Evolutionary conservation across 169 alveolate species (phyloP).

Genomic region (Fabrea salina): DNA sequence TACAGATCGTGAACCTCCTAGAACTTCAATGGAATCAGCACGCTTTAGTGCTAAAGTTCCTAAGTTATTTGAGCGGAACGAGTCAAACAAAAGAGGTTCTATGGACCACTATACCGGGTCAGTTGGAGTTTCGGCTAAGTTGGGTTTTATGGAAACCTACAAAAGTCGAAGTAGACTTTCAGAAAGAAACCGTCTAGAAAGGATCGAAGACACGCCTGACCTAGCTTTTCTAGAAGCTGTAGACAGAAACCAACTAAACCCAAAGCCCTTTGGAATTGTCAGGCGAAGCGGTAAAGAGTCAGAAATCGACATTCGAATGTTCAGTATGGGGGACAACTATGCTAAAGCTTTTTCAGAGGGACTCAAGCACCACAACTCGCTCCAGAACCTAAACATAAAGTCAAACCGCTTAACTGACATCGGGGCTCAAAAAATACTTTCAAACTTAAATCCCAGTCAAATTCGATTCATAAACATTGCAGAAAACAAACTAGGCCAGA

Average conservation of each 20-base stretch:
- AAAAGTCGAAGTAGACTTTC: background rate
- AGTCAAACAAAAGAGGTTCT: too few species aligned
- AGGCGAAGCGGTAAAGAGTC: conserved; percentile 7
- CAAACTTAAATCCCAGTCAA: background rate
- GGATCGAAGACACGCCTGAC: background rate
- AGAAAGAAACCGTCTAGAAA: background rate
- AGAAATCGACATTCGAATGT: background rate
- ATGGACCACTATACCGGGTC: background rate
- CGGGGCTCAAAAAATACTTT: background rate
- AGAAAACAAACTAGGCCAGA: background rate
- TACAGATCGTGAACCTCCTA: too few species aligned
- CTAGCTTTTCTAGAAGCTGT: conserved; percentile 2
- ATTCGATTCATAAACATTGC: background rate
- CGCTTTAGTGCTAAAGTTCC: too few species aligned
- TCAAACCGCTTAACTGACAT: conserved; percentile 18
- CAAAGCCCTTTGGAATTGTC: conserved; percentile 22
- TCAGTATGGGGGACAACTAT: conserved; percentile 24
- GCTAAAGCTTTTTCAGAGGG: conserved; percentile 32
- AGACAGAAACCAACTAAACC: background rate
- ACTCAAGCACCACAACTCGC: background rate
- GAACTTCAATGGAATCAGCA: too few species aligned
- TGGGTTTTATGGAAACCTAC: conserved; percentile 3
- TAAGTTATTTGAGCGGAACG: too few species aligned
- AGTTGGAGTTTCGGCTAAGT: background rate
- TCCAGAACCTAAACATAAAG: conserved; percentile 7